Evolutionary conservation across 2,329 filamentous ascomycete genomes (phyloP).

Genomic region (Didymella keratinophila): DNA sequence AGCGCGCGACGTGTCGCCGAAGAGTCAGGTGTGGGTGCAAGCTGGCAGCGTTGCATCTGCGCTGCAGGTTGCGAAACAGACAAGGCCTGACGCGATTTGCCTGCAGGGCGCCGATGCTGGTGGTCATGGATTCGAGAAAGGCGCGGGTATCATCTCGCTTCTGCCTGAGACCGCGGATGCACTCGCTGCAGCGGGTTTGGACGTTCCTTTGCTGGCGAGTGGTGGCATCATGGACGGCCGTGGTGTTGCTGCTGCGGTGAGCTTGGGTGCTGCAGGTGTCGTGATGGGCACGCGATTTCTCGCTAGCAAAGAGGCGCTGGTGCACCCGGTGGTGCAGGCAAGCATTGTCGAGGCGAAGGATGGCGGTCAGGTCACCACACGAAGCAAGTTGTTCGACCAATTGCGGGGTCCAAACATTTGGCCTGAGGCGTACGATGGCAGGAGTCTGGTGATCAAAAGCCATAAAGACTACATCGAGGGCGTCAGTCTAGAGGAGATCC

Average conservation of each 20-base stretch:
- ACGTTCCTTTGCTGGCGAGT: conserved; percentile 59
- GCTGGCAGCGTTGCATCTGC: conserved; percentile 67
- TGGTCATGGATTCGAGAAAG: conserved; percentile 67
- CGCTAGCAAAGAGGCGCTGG: conserved; percentile 57
- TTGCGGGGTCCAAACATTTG: conserved; percentile 65
- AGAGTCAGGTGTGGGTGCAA: conserved; percentile 65
- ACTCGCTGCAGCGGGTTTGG: conserved; percentile 46
- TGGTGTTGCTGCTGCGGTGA: conserved; percentile 65
- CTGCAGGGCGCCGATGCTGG: conserved; percentile 71
- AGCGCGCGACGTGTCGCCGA: conserved; percentile 44
- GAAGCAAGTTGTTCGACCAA: conserved; percentile 61
- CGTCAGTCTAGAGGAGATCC: conserved; percentile 54
- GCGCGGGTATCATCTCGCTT: conserved; percentile 64
- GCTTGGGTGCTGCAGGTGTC: conserved; percentile 62
- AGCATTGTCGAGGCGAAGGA: conserved; percentile 58
- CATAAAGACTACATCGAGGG: conserved; percentile 52
- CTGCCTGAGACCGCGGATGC: conserved; percentile 65
- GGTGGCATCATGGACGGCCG: conserved; percentile 68
- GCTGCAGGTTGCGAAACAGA: conserved; percentile 58
- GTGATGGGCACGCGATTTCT: conserved; percentile 73
- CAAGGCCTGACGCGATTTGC: conserved; percentile 65
- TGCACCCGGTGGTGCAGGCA: conserved; percentile 56
- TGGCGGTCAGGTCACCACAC: conserved; percentile 59
- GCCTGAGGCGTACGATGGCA: conserved; percentile 65
- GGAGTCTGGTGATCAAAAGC: conserved; percentile 64